A percentile compares a stretch with the other conserved stretches of the same genome.
phyloP scores from a whole-genome alignment of 495 filamentous ascomycete species.

The Lentithecium fluviatile region DNA sequence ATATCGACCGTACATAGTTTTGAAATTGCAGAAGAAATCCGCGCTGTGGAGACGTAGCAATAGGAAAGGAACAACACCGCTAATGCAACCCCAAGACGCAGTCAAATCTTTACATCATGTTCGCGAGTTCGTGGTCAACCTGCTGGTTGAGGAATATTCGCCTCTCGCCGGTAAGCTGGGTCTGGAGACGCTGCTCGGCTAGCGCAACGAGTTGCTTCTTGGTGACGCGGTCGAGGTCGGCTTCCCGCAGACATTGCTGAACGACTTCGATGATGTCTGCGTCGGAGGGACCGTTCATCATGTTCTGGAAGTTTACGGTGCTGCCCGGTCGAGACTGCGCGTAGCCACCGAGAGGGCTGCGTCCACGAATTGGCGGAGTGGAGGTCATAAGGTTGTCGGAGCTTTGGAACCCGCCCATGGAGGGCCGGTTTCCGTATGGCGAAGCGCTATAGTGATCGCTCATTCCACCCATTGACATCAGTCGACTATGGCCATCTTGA shows the following conservation, averaged over 20 bases:
- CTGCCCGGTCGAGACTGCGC: conserved; percentile 59
- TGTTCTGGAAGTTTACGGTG: conserved; percentile 73
- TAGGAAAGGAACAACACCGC: conserved; percentile 16
- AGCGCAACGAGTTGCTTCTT: conserved; percentile 92
- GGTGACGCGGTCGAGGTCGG: conserved; percentile 91
- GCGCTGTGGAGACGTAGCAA: neutral
- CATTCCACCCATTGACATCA: conserved; percentile 63
- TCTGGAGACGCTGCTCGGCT: conserved; percentile 89
- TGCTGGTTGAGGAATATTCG: conserved; percentile 80
- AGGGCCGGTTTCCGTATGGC: conserved; percentile 49
- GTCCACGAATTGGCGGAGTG: conserved; percentile 50
- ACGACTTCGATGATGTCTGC: conserved; percentile 76
- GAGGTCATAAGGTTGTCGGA: conserved; percentile 59
- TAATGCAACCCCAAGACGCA: conserved; percentile 10
- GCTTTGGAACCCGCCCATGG: conserved; percentile 51
- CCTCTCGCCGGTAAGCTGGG: conserved; percentile 77
- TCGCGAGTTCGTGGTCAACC: conserved; percentile 91
- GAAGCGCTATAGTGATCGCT: conserved; percentile 56
- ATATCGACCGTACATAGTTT: no score
- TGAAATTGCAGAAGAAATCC: no score
- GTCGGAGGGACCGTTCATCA: conserved; percentile 64
- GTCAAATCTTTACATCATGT: conserved; percentile 55
- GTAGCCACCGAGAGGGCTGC: conserved; percentile 35
- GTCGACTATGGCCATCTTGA: conserved; percentile 44
- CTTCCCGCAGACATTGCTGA: conserved; percentile 76